These are phyloP conservation scores for Neonectria faginata DNA, from an alignment of 2,329 filamentous ascomycete species.

Conservation along the genomic window DNA sequence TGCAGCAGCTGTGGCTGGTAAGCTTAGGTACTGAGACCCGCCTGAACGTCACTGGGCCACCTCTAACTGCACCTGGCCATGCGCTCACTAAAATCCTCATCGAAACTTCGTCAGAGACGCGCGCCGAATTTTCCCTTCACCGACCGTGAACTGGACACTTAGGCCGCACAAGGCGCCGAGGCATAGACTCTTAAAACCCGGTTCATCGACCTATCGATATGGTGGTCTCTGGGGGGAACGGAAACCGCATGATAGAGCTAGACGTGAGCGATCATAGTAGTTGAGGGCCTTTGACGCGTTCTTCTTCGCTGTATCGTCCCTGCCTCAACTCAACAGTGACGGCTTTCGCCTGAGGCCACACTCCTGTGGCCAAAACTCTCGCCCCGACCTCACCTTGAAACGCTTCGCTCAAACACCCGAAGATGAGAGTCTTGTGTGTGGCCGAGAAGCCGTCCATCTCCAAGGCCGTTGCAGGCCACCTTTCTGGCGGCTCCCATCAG, in stretches of 20 bases:
- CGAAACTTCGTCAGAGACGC: constrained; percentile 3
- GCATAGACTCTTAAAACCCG: not conserved
- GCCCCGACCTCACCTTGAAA: not conserved
- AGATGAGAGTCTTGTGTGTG: constrained; percentile 67
- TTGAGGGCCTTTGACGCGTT: constrained; percentile 5
- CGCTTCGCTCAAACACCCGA: constrained; percentile 1
- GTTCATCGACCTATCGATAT: not conserved
- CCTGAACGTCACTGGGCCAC: constrained; percentile 31
- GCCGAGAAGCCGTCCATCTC: constrained; percentile 89
- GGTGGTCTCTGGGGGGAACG: not conserved
- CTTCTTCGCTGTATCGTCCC: constrained; percentile 2
- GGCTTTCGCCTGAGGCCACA: constrained; percentile 12
- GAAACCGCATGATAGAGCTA: constrained; percentile 7
- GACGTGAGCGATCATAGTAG: not conserved
- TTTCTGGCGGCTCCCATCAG: constrained; percentile 80
- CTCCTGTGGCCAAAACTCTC: constrained; percentile 7
- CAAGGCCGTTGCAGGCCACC: constrained; percentile 90
- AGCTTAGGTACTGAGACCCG: constrained; percentile 14
- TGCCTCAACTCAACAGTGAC: constrained; percentile 7
- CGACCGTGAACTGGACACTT: constrained; percentile 1
- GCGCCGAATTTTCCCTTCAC: constrained; percentile 13
- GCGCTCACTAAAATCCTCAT: constrained; percentile 30
- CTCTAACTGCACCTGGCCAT: constrained; percentile 2
- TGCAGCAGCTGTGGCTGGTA: constrained; percentile 44
- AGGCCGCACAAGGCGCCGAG: not conserved